Evolutionary conservation across 768 basidiomycete genomes (phyloP), one percentile per base, ranked within the genome.

Genomic region (Tremella mesenterica): DNA sequence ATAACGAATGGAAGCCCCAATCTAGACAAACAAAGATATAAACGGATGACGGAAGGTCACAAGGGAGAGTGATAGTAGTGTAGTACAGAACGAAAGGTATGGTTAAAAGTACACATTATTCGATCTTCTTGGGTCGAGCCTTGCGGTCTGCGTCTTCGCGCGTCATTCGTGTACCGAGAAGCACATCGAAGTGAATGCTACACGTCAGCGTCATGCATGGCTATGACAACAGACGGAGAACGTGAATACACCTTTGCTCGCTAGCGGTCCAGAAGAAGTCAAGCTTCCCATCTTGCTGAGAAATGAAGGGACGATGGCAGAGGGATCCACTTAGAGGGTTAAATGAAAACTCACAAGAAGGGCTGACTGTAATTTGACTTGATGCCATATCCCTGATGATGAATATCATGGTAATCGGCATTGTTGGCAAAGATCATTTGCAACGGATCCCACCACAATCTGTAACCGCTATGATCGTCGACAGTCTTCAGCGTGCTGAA

Each of bases 331-430:
- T 26, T 28, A 27, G n/a, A 6, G 6, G 39, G 38, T 26, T 18
- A 1, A 16, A 20, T 16, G 23, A 20, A 5, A 27, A 72, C 73
- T 67, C 47, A 74, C 73, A 92, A 99, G 78, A 90, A 97, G 0
- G 92, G 92, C 67, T 97, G 92, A 1, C 86, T 79, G 69, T 91
- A 99, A 69, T 99, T 99, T 38, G 83, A 85, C 75, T 96, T 96
- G 76, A 95, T 88, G 2, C 93, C 93, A 75, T 74, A 64, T 53
- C 85, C 86, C 79, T 92, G 90, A 73, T 96, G 93, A 67, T 97
- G 93, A 56, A 97, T 95, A 72, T 96, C 93, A 71, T 96, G 93
- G 73, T 93, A 99, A 73, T 93, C 88, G 0, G 91, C 86, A 70
- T 89, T 95, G 71, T 99, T 99, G 3, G 78, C 75, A 46, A 83